These are phyloP conservation scores for Carex pumila DNA, from an alignment of 176 grass and related monocot genomes.

Conservation along the genomic window DNA sequence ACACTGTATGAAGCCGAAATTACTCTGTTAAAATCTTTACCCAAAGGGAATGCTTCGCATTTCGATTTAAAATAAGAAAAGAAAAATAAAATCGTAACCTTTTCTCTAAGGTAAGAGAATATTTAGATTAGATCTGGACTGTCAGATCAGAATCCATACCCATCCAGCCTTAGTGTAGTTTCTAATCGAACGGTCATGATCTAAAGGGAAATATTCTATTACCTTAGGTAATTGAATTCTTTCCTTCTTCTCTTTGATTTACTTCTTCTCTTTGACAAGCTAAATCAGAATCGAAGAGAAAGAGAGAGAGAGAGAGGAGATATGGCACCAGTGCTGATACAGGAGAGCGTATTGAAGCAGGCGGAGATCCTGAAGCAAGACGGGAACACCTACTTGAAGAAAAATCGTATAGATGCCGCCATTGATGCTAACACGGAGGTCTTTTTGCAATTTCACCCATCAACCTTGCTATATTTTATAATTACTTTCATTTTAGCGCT, in stretches of 20 bases:
- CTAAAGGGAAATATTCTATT: too few species aligned
- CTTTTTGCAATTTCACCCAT: not conserved
- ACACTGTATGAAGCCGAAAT: too few species aligned
- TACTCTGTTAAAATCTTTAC: too few species aligned
- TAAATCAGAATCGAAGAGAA: not conserved
- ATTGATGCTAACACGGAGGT: slow-evolving; percentile 92
- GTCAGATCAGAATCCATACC: too few species aligned
- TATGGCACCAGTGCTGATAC: slow-evolving; percentile 43
- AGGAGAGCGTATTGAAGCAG: slow-evolving; percentile 38
- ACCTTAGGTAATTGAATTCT: too few species aligned
- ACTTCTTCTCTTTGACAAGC: not conserved
- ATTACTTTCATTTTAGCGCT: not conserved
- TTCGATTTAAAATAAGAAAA: not conserved
- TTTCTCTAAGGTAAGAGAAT: not conserved
- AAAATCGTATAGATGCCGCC: slow-evolving; percentile 74
- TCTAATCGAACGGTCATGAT: too few species aligned
- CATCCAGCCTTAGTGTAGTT: too few species aligned
- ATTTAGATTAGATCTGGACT: too few species aligned
- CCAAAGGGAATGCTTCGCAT: not conserved
- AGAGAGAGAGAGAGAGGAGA: not conserved
- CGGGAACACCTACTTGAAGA: slow-evolving; percentile 72
- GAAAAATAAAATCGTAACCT: not conserved
- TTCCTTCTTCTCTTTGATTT: not conserved
- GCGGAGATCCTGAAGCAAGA: slow-evolving; percentile 72
- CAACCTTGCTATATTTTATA: not conserved